These are phyloP conservation scores for Rhododendron kiyosumense DNA, from an alignment of 148 eudicot genomes.

Conservation along the genomic window DNA sequence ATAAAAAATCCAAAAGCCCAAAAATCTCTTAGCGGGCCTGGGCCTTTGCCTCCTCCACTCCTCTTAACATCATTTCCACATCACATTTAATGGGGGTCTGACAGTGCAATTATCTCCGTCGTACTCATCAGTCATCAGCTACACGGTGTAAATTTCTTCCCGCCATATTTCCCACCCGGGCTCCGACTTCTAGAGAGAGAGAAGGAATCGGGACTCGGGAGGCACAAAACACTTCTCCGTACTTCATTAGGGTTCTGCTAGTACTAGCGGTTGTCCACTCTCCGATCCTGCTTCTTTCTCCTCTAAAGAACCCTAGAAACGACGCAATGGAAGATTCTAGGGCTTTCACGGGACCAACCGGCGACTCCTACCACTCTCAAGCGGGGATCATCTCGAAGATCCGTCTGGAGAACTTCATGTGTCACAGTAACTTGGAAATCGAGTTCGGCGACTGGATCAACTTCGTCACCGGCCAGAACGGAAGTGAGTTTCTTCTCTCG, in stretches of 20 bases:
- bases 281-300: background rate
- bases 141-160: background rate
- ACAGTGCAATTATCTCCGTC: too few species aligned
- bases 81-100: too few species aligned
- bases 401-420: slow-evolving; percentile 88
- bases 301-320: slow-evolving; percentile 3
- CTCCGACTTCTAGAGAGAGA: background rate
- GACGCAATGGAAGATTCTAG: slow-evolving; percentile 39
- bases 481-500: slow-evolving; percentile 51
- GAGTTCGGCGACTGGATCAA: slow-evolving; percentile 69
- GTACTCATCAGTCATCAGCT: background rate
- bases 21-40: too few species aligned
- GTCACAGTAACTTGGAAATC: slow-evolving; percentile 73
- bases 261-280: background rate
- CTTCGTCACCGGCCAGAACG: slow-evolving; percentile 98
- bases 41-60: too few species aligned
- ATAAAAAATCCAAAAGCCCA: too few species aligned
- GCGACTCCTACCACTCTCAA: slow-evolving; percentile 12
- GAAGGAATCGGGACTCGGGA: background rate
- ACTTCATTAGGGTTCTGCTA: background rate
- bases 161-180: background rate
- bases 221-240: background rate
- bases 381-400: slow-evolving; percentile 74
- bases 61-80: too few species aligned
- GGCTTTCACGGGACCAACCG: slow-evolving; percentile 22